Conservation (phyloP, 495 filamentous ascomycete genomes). For the Daldinia bambusicola region DNA sequence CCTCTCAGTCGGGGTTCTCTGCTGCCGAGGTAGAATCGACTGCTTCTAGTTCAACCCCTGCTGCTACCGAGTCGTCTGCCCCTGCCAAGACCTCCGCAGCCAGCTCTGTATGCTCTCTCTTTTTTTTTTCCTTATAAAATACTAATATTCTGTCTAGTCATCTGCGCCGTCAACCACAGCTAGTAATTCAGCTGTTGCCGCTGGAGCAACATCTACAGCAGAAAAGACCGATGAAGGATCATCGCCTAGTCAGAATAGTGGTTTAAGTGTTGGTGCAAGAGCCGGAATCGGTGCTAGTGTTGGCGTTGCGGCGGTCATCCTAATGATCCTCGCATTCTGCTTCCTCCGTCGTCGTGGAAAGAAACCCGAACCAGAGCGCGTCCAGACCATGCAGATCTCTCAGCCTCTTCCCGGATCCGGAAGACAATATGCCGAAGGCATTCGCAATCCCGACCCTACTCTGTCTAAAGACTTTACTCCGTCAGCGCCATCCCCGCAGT, state of each 20-base stretch:
- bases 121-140: background rate
- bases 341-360: constrained; percentile 49
- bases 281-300: constrained; percentile 58
- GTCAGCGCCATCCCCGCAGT: background rate
- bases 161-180: constrained; percentile 17
- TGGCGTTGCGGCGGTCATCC: constrained; percentile 47
- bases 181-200: constrained; percentile 24
- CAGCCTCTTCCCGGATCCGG: constrained; percentile 53
- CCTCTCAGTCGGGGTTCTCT: constrained; percentile 17
- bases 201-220: constrained; percentile 27
- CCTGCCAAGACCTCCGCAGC: constrained; percentile 10
- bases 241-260: constrained; percentile 15
- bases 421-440: constrained; percentile 49
- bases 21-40: constrained; percentile 15
- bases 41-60: constrained; percentile 16
- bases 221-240: constrained; percentile 16
- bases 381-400: constrained; percentile 52
- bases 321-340: constrained; percentile 45
- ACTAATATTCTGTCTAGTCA: constrained; percentile 25
- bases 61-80: constrained; percentile 18
- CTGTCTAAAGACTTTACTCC: constrained; percentile 37
- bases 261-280: constrained; percentile 51
- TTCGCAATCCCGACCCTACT: constrained; percentile 22
- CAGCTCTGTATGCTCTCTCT: constrained; percentile 22
- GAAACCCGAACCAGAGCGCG: constrained; percentile 26